Evolutionary conservation across 495 filamentous ascomycete species (phyloP), one percentile per base, ranked within the genome.

Genomic region (Annulohypoxylon maeteangense): DNA sequence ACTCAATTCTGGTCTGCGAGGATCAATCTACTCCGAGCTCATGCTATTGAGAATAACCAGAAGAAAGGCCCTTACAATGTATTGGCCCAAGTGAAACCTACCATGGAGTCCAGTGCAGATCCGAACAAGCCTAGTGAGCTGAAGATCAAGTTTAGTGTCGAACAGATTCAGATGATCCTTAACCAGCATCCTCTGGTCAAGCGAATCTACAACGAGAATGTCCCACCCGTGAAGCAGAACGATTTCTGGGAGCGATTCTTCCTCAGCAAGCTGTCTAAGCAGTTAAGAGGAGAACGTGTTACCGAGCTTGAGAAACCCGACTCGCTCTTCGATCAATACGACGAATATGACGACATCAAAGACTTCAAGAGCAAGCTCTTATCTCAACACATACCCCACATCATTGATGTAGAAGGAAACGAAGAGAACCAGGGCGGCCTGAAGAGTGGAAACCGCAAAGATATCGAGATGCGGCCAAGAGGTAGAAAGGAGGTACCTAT

Each of bases 161-260:
- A 98, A 80, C 95, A 98, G 77, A 93, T 98, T 61, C 89, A 93
- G 75, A 86, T 96, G 64, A 95, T 99, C 61, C 94, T 99, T 78
- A 87, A 87, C 51, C 95, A 98, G 77, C 94, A 99, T 78, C 93
- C 95, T 10, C 84, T 99, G 7, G 92, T 98, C 55, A 92, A 92
- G 76, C 87, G 89, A 10, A 94, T 95, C 7, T 99, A 97, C 76
- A 93, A 98, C 73, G 93, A 97, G 71, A 92, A 92, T 73, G 93
- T 98, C 5, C 96, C 95, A 3, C 92, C 91, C 65, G 75, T 97
- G 25, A 86, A 81, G 44, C 92, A 96, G 74, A 84, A 86, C 60
- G 89, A 91, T 27, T 99, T 98, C 77, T 98, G 95, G 94, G 89
- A 88, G 11, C 86, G 92, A 44, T 99, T 99, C 79, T 98, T 99